A percentile compares a stretch with the other conserved stretches of the same genome.
phyloP scores from a whole-genome alignment of 768 basidiomycete genomes.

The Lepiota brunneoincarnata region DNA sequence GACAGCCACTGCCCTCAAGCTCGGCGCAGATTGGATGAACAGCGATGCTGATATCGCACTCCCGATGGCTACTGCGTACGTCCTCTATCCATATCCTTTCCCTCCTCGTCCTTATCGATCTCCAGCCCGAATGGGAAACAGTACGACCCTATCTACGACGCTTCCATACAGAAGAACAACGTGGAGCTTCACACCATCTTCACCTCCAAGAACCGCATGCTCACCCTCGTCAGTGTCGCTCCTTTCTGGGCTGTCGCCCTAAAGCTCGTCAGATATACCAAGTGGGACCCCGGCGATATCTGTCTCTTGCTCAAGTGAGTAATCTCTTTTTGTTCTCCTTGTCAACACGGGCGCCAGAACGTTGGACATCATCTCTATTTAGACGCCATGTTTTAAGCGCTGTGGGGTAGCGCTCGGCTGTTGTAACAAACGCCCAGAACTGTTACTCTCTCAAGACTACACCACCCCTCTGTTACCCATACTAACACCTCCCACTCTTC shows the following conservation, averaged over 20 bases:
- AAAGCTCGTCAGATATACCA: constrained; percentile 66
- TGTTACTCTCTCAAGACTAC: too few species aligned
- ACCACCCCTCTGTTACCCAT: too few species aligned
- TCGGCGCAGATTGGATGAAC: constrained; percentile 78
- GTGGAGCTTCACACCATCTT: constrained; percentile 55
- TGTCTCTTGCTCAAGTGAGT: constrained; percentile 63
- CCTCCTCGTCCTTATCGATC: background rate
- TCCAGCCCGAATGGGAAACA: constrained; percentile 23
- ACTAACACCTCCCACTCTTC: too few species aligned
- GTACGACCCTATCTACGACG: constrained; percentile 63
- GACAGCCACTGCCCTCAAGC: constrained; percentile 47
- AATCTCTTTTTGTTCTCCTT: background rate
- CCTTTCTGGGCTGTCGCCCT: constrained; percentile 74
- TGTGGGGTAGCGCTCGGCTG: too few species aligned
- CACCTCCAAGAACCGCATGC: constrained; percentile 45
- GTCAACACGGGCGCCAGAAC: background rate
- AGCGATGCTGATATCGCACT: constrained; percentile 70
- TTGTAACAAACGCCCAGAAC: too few species aligned
- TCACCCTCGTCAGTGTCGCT: constrained; percentile 57
- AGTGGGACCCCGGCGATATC: constrained; percentile 63
- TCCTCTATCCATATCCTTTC: constrained; percentile 16
- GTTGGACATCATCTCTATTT: too few species aligned
- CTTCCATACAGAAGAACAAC: constrained; percentile 51
- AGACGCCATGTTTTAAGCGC: background rate
- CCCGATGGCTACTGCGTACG: constrained; percentile 63